Base-by-base conservation (phyloP, 1,284 basidiomycete genomes). In the Cerioporus squamosus region DNA sequence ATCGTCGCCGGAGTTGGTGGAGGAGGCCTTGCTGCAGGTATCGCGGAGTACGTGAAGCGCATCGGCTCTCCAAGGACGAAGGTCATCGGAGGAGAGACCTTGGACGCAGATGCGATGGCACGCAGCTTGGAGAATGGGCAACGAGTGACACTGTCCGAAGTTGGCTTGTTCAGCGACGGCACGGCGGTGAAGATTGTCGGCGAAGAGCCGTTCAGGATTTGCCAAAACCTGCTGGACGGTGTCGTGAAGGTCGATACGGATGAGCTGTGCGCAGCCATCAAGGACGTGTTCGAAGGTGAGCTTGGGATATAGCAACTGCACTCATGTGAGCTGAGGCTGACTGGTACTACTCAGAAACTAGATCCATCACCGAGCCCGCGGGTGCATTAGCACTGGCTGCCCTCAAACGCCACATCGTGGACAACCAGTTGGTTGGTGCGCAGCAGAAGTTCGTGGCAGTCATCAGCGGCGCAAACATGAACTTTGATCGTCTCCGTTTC, bases 121-220 rank as follows among this genome's bases (percentile, higher is more conserved):
- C 81, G 83, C 69, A 96, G 93, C 72, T 72, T 95, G 66, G 82
- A 81, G 62, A 84, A 82, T 55, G 94, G 95, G 7, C 83, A 94
- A 66, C 82, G 96, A 26, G 88, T 97, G 0, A 88, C 88, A 10
- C 78, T 99, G 56, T 75, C 83, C 26, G 97, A 99, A 71, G 96
- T 98, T 1, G 97, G 97, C 5, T 91, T 96, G 2, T 99, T 99
- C 73, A 92, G 91, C 59, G 97, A 99, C 72, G 97, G 97, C n/a
- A 99, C 97, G 1, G 97, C 97, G 1, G 97, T 99, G n/a, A 90
- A 93, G 71, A 85, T 97, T 47, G 95, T 99, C 0, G 97, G 97
- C 10, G 92, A 91, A 73, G 97, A 99, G 72, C 90, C 94, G 2
- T 98, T 98, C 79, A 84, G 97, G 60, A 85, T 99, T 61, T 98